Conservation (phyloP, 2,329 filamentous ascomycete genomes). For the Ascochyta koolunga region DNA sequence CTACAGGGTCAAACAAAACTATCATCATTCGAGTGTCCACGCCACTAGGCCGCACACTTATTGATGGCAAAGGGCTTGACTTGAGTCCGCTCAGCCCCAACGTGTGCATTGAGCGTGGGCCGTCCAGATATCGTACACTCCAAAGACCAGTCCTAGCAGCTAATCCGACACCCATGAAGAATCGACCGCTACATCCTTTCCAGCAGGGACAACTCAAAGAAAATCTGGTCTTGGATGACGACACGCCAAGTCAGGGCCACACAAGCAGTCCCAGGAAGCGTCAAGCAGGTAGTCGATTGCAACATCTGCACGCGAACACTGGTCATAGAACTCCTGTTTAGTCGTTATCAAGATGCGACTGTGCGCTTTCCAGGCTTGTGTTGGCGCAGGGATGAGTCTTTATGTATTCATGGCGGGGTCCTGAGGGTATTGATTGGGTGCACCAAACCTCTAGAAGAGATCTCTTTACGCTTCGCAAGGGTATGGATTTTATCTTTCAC, state of each 20-base stretch:
- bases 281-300: background rate
- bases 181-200: background rate
- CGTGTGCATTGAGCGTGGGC: constrained; percentile 39
- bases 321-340: background rate
- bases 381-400: background rate
- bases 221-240: background rate
- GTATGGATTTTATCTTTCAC: background rate
- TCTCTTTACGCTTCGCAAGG: background rate
- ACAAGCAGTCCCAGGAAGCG: background rate
- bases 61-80: constrained; percentile 2
- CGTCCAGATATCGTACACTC: constrained; percentile 22
- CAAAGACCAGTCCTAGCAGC: background rate
- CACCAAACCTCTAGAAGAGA: background rate
- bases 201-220: background rate
- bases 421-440: background rate
- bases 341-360: background rate
- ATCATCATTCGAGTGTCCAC: background rate
- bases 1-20: background rate
- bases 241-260: background rate
- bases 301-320: background rate
- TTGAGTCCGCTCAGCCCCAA: constrained; percentile 37
- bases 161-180: background rate
- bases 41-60: background rate
- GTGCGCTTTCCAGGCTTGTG: background rate
- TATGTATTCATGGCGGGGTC: background rate